Evolutionary conservation across 2,329 filamentous ascomycete genomes (phyloP).

Genomic region (Ophiostoma novo-ulmi): DNA sequence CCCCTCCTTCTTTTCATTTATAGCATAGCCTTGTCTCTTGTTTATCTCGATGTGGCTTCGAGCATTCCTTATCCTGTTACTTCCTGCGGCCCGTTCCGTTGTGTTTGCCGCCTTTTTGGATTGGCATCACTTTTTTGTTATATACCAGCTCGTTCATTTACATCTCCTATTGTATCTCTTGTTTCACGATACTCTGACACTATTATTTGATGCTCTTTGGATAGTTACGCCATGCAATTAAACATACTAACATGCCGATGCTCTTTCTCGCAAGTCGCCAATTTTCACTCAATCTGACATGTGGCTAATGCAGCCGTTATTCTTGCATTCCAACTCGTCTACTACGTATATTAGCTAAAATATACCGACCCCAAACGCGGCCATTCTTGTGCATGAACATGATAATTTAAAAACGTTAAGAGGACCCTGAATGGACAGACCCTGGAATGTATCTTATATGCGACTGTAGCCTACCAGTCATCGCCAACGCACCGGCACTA

Average conservation of each 20-base stretch:
- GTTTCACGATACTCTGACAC: not conserved
- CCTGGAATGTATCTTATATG: not conserved
- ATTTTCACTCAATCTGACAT: not conserved
- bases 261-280: not conserved
- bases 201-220: not conserved
- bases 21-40: not conserved
- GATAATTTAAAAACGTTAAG: not conserved
- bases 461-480: not conserved
- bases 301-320: not conserved
- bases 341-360: not conserved
- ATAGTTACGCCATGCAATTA: no score
- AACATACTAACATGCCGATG: not conserved
- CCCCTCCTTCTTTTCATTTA: not conserved
- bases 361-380: not conserved
- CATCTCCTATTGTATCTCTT: not conserved
- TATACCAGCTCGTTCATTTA: constrained; percentile 11
- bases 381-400: not conserved
- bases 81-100: not conserved
- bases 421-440: constrained; percentile 1
- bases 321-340: not conserved
- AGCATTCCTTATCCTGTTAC: not conserved
- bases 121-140: not conserved
- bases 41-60: not conserved
- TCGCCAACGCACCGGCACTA: not conserved
- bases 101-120: not conserved